Percentiles rank a stretch among this genome's conserved stretches.
phyloP scores from a whole-genome alignment of 2,329 filamentous ascomycete genomes.

The Ceratocystis albifundus region DNA sequence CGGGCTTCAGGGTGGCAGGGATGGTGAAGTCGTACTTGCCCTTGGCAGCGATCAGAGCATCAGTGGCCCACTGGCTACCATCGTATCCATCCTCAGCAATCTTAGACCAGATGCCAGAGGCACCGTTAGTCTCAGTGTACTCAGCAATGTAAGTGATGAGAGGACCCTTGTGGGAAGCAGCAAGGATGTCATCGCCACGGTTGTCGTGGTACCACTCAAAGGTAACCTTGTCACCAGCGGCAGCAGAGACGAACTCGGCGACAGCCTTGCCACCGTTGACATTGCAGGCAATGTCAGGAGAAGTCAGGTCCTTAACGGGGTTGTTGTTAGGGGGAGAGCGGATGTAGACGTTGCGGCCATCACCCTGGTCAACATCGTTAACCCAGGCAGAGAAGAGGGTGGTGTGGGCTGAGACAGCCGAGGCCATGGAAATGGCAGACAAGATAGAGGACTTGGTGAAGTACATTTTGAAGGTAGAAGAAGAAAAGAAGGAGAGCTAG shows the following conservation, averaged over 20 bases:
- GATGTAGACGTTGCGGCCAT: constrained; percentile 35
- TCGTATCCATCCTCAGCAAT: constrained; percentile 32
- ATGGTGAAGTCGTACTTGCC: constrained; percentile 40
- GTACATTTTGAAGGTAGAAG: constrained; percentile 18
- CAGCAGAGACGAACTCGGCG: constrained; percentile 33
- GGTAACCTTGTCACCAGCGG: constrained; percentile 38
- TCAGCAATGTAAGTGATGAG: constrained; percentile 42
- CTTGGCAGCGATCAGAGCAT: constrained; percentile 38
- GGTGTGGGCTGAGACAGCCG: constrained; percentile 36
- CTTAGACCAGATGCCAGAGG: constrained; percentile 42
- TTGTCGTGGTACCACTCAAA: constrained; percentile 43
- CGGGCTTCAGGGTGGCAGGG: constrained; percentile 36
- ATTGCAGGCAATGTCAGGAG: constrained; percentile 36
- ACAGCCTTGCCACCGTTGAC: constrained; percentile 33
- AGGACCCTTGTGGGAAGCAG: constrained; percentile 41
- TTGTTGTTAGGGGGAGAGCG: constrained; percentile 36
- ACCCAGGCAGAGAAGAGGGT: constrained; percentile 39
- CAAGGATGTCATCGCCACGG: constrained; percentile 43
- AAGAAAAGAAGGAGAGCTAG: constrained; percentile 3
- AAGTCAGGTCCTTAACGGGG: constrained; percentile 37
- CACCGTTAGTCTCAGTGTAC: constrained; percentile 34
- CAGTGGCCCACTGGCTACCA: constrained; percentile 35
- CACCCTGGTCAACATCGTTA: constrained; percentile 36
- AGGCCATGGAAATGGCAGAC: constrained; percentile 32
- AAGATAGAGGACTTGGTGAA: constrained; percentile 24